Conservation (phyloP, 2,329 filamentous ascomycete genomes). For the Alternaria solani region DNA sequence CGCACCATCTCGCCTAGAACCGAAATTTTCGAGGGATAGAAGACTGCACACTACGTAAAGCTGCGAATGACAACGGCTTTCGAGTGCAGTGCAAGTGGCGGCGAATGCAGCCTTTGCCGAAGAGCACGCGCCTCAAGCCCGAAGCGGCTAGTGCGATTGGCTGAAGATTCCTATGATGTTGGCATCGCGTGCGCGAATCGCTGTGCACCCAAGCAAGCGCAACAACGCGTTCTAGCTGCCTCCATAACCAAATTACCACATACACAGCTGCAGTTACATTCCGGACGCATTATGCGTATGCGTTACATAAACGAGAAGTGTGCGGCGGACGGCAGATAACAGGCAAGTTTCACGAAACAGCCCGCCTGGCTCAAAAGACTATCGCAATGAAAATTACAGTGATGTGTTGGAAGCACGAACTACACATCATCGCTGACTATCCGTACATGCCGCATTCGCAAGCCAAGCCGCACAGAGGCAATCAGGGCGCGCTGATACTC, state of each 20-base stretch:
- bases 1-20: conserved; percentile 51
- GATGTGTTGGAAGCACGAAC: neutral
- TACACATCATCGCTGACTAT: neutral
- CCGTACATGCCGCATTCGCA: neutral
- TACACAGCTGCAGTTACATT: neutral
- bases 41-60: conserved; percentile 5
- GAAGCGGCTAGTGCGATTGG: conserved; percentile 12
- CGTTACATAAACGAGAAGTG: neutral
- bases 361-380: neutral
- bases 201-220: neutral
- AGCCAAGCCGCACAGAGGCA: neutral
- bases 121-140: conserved; percentile 6
- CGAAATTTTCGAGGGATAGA: neutral
- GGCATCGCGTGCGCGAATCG: conserved; percentile 4
- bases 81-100: neutral
- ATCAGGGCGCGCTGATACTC: neutral
- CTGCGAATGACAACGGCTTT: neutral
- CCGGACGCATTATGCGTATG: neutral
- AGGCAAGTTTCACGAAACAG: neutral
- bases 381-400: neutral
- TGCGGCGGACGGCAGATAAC: neutral
- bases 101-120: neutral
- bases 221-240: neutral
- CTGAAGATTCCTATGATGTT: conserved; percentile 13
- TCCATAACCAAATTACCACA: neutral